Evolutionary conservation across 208 protist species (phyloP), one percentile per base, ranked within the genome.

Genomic region (Acanthamoeba quina): DNA sequence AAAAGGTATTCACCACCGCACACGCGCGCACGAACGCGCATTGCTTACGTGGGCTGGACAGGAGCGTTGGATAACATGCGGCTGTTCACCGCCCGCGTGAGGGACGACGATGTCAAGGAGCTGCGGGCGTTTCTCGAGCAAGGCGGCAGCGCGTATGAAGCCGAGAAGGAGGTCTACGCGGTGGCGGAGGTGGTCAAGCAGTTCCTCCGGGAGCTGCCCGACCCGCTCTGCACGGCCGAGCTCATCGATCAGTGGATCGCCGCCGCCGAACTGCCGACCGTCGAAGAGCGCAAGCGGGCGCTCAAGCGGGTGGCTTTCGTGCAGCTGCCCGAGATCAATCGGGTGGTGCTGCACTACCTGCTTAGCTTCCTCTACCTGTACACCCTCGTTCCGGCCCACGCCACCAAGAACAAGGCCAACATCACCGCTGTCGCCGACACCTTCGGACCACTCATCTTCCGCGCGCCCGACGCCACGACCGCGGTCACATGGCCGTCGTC

Each of bases 181-280:
- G 66, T 74, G 21, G 66, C 34, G 13, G 29, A 74, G 29, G 13
- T 74, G 21, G n/a, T 74, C 66, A 74, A 74, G 34, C 29, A 74
- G 26, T 74, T 74, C 66, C 66, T 74, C 9, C 26, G 34, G 1
- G 66, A 74, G 66, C 66, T 74, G 66, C 66, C 66, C 3, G 66
- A 74, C 66, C 66, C 66, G 7, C 66, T 74, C 66, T 74, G 66
- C 34, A 74, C 66, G 29, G 66, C 66, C 34, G 66, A 74, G 13
- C 66, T 74, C 11, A 15, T 74, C 34, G 66, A 74, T 5, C 66
- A 74, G 6, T 74, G 66, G 66, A 15, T 74, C 26, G 66, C 15
- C 29, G 66, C 66, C 34, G 66, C 29, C 19, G 60, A 68, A 31
- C 60, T 26, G n/a, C 34, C n/a, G 26, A 24, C 66, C 21, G 66